A percentile compares a stretch with the other conserved stretches of the same genome.
phyloP scores from a whole-genome alignment of 1,284 basidiomycete species.

The Ustilago lituana region DNA sequence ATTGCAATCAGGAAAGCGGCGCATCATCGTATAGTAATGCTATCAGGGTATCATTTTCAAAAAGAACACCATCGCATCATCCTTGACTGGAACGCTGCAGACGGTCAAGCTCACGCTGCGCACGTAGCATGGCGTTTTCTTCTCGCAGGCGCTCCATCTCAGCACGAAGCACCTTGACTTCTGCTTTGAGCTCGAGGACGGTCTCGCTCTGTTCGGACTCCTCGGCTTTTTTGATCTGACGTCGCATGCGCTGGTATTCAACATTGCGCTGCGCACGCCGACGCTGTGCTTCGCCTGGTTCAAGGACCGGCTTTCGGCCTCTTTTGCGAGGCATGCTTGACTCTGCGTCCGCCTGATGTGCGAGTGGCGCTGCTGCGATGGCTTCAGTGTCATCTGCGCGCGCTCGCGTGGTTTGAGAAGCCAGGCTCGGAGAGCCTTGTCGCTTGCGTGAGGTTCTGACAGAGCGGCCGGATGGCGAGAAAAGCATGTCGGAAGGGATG shows the following conservation, averaged over 20 bases:
- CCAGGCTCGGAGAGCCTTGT: slow-evolving; percentile 13
- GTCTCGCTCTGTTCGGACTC: slow-evolving; percentile 39
- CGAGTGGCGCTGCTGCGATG: background rate
- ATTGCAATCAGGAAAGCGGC: too few relatives aligned
- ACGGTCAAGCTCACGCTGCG: slow-evolving; percentile 47
- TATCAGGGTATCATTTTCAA: background rate
- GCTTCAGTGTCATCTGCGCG: too few relatives aligned
- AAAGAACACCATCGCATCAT: too few relatives aligned
- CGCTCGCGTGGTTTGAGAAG: background rate
- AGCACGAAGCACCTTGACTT: slow-evolving; percentile 52
- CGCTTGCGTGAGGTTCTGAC: slow-evolving; percentile 26
- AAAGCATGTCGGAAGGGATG: background rate
- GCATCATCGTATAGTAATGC: background rate
- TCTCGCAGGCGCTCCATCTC: slow-evolving; percentile 56
- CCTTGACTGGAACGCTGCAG: slow-evolving; percentile 17
- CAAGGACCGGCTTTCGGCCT: slow-evolving; percentile 33
- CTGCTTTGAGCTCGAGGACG: slow-evolving; percentile 51
- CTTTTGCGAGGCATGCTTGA: slow-evolving; percentile 23
- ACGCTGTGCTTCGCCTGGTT: slow-evolving; percentile 30
- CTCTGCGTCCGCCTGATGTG: slow-evolving; percentile 1
- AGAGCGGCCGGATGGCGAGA: slow-evolving; percentile 34
- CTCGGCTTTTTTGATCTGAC: slow-evolving; percentile 38
- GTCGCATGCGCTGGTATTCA: slow-evolving; percentile 47
- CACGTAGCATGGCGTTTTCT: slow-evolving; percentile 57
- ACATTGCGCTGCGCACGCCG: slow-evolving; percentile 40